These are phyloP conservation scores for Aegilops longissima DNA, from an alignment of 176 grass and related monocot genomes.

Conservation along the genomic window DNA sequence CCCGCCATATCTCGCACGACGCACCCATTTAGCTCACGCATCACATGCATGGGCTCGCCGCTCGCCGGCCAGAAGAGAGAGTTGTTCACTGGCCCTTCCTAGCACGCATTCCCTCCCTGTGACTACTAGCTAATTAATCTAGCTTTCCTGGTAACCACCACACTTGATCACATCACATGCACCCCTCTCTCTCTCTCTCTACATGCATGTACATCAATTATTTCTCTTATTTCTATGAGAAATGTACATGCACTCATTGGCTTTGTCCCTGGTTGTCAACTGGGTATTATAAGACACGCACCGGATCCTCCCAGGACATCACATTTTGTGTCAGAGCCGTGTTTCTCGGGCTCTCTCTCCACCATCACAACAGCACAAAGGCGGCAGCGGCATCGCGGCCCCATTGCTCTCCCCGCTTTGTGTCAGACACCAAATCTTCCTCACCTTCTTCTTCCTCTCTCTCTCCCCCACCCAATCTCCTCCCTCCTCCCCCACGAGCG, in stretches of 20 bases:
- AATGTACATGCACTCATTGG: neutral
- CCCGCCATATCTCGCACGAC: constrained; percentile 1
- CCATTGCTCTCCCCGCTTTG: constrained; percentile 18
- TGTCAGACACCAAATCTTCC: constrained; percentile 60
- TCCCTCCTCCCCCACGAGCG: neutral
- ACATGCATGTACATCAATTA: neutral
- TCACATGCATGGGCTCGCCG: constrained; percentile 22
- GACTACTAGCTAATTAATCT: neutral
- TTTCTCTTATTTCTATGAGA: neutral
- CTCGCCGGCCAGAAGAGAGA: neutral
- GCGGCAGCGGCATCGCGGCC: neutral
- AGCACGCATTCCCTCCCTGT: neutral
- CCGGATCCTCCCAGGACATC: constrained; percentile 52
- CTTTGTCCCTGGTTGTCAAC: constrained; percentile 60
- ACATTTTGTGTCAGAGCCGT: constrained; percentile 80
- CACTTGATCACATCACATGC: neutral
- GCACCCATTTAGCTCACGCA: constrained; percentile 33
- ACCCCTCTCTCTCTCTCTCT: neutral
- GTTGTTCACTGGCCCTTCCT: constrained; percentile 14
- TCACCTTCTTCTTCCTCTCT: neutral
- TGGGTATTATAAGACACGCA: constrained; percentile 53
- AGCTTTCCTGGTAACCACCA: neutral
- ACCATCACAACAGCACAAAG: constrained; percentile 11
- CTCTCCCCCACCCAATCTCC: neutral
- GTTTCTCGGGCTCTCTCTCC: constrained; percentile 30